Conservation (phyloP, 495 filamentous ascomycete species). For the Lasiosphaeris hirsuta region DNA sequence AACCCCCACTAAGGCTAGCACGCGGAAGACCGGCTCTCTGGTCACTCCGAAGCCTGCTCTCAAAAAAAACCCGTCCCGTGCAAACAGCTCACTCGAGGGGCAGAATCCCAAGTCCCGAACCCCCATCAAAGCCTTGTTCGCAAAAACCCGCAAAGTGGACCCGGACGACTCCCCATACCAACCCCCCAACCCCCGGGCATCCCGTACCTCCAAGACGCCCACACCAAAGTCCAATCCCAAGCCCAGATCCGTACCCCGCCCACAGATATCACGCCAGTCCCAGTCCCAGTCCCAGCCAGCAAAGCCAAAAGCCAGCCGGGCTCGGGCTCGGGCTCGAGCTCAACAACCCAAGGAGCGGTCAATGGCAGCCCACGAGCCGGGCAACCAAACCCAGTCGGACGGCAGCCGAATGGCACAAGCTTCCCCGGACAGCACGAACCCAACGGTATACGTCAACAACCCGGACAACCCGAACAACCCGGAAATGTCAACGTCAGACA, state of each 20-base stretch:
- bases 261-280: neutral
- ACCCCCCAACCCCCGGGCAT: neutral
- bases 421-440: too few species aligned
- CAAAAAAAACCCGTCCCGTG: slow-evolving; percentile 9
- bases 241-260: neutral
- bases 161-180: too few species aligned
- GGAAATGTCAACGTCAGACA: too few species aligned
- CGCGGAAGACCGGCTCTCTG: neutral
- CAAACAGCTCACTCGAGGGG: slow-evolving; percentile 20
- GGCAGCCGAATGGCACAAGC: too few species aligned
- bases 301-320: neutral
- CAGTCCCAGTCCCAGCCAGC: neutral
- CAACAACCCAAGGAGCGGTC: too few species aligned
- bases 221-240: slow-evolving; percentile 12
- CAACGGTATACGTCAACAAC: too few species aligned
- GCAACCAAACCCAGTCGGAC: too few species aligned
- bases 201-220: slow-evolving; percentile 14
- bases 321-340: too few species aligned
- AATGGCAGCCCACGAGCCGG: too few species aligned
- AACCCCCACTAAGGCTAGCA: slow-evolving; percentile 1
- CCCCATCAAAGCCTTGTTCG: slow-evolving; percentile 10
- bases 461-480: too few species aligned
- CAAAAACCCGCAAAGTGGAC: neutral
- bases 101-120: slow-evolving; percentile 12
- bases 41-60: slow-evolving; percentile 6